Base-by-base conservation (phyloP, 306 rosid species). In the Glycyrrhiza uralensis region DNA sequence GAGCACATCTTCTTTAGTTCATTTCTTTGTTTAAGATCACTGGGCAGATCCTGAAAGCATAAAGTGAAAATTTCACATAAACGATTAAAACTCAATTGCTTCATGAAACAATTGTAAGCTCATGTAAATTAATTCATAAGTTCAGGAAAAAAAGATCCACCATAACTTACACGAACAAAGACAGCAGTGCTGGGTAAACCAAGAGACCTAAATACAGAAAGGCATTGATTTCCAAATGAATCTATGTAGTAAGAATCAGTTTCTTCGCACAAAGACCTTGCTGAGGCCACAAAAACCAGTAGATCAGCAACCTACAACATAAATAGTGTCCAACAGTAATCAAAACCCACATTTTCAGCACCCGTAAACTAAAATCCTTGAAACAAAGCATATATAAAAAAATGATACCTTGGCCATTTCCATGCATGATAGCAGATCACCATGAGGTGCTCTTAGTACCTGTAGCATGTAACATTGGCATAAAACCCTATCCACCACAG, bases 101-200 rank as follows among this genome's bases (percentile, higher is more conserved):
- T 13, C 30, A 4, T 32, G 22, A 68, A 72, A 65, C 24, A 19
- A 58, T 46, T 14, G 29, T 61, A 36, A 54, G 35, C 30, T 55
- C 47, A 8, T 0, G 59, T 8, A 28, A 71, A 13, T 51, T 38
- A 60, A 22, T 61, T 30, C 46, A 11, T 3, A 18, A 68, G 49
- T 49, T 55, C 6, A 55, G 28, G 28, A 44, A 69, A 33, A 71
- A 62, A 50, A 66, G 49, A 66, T 50, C 24, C 32, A 19, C 32
- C 55, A 62, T 51, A 69, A 85, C 99, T 75, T 89, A 94, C 99
- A 32, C 97, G 91, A 58, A 94, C 71, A 52, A 94, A 89, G 66
- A 89, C 96, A 15, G 67, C 90, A 13, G 96, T 89, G 86, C 97
- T 91, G 6, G 97, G 99, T 81, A 94, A 82, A 70, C 99, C 99